A percentile compares a stretch with the other conserved stretches of the same genome.
Conservation (phyloP, 1,284 basidiomycete genomes). For the Ustilago sp. region DNA sequence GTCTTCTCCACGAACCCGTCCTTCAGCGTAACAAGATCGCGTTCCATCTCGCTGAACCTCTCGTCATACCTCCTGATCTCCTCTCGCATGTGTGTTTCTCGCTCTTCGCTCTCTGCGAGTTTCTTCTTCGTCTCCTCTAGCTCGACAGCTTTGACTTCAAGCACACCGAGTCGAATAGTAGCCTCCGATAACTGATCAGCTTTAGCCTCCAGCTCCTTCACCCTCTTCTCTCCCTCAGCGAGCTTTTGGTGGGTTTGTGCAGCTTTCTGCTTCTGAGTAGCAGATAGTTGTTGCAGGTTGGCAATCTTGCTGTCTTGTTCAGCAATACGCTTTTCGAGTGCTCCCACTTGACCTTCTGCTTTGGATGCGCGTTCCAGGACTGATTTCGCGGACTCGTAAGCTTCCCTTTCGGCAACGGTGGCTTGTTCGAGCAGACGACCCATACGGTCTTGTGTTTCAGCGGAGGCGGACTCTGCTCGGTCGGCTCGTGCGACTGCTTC, state of each 20-base stretch:
- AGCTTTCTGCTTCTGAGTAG: conserved; percentile 64
- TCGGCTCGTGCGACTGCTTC: conserved; percentile 43
- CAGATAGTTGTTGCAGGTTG: conserved; percentile 54
- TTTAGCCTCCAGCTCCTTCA: conserved; percentile 46
- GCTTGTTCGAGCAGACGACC: conserved; percentile 25
- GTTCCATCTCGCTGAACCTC: conserved; percentile 50
- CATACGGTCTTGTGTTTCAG: conserved; percentile 31
- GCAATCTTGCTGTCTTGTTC: conserved; percentile 60
- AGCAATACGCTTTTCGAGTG: conserved; percentile 53
- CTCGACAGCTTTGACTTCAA: not conserved
- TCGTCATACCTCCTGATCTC: conserved; percentile 43
- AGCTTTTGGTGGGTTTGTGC: conserved; percentile 57
- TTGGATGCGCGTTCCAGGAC: conserved; percentile 45
- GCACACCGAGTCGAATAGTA: conserved; percentile 8
- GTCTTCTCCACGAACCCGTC: conserved; percentile 44
- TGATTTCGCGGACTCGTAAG: conserved; percentile 38
- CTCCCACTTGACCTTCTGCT: conserved; percentile 50
- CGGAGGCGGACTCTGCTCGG: conserved; percentile 31
- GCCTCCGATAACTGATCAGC: conserved; percentile 30
- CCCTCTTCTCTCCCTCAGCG: conserved; percentile 54
- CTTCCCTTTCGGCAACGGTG: conserved; percentile 31
- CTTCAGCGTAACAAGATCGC: conserved; percentile 53
- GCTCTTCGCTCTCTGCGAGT: conserved; percentile 35
- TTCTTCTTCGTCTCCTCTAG: conserved; percentile 2
- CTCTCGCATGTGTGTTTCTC: conserved; percentile 22